Conservation (phyloP, 2,329 filamentous ascomycete species). For the Colletotrichum higginsianum region DNA sequence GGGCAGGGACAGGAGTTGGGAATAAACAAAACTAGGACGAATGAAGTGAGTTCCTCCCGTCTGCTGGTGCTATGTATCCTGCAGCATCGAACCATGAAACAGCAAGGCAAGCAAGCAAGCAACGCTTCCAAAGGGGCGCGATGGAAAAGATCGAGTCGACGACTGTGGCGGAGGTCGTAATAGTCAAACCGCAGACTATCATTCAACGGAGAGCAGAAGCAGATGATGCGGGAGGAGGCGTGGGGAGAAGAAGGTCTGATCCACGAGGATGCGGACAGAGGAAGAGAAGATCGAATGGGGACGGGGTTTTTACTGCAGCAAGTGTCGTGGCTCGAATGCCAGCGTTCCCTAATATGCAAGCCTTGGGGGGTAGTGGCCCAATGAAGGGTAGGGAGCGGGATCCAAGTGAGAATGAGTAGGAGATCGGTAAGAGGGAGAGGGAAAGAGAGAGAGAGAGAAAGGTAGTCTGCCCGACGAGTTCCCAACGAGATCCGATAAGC, state of each 20-base stretch:
- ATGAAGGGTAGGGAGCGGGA: constrained; percentile 31
- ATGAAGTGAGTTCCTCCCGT: constrained; percentile 34
- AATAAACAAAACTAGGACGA: constrained; percentile 40
- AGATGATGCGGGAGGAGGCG: constrained; percentile 33
- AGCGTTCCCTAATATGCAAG: constrained; percentile 48
- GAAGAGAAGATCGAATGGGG: constrained; percentile 41
- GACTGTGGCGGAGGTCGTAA: constrained; percentile 18
- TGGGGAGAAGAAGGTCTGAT: constrained; percentile 41
- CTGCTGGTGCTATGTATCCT: constrained; percentile 43
- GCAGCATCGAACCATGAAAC: constrained; percentile 44
- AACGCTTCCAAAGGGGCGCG: constrained; percentile 9
- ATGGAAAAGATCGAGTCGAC: constrained; percentile 26
- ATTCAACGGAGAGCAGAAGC: constrained; percentile 32
- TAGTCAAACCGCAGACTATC: constrained; percentile 18
- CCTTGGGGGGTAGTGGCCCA: constrained; percentile 40
- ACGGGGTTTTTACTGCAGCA: constrained; percentile 51
- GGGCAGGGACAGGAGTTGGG: constrained; percentile 34
- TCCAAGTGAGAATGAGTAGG: constrained; percentile 29
- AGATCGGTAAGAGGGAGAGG: constrained; percentile 1
- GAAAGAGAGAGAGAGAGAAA: not conserved
- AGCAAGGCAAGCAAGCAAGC: constrained; percentile 25
- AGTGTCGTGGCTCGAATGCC: constrained; percentile 61
- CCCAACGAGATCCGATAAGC: constrained; percentile 3
- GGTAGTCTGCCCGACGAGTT: not conserved
- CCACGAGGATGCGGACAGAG: constrained; percentile 38